phyloP scores from a whole-genome alignment of 2,329 filamentous ascomycete genomes.

The Aspergillus calidoustus region DNA sequence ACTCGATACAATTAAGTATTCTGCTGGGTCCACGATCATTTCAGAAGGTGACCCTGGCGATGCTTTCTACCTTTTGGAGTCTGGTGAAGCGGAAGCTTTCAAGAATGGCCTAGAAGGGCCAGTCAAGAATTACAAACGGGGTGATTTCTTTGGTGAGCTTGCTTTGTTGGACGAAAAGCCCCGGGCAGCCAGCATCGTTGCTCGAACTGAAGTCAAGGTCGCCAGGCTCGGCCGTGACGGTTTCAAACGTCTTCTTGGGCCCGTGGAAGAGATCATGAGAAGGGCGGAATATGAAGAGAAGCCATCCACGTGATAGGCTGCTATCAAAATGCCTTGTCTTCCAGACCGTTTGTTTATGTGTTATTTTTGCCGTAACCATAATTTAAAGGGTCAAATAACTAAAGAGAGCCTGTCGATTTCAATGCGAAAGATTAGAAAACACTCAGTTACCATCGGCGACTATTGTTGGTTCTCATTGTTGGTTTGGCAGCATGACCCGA shows the following conservation, averaged over 20 bases:
- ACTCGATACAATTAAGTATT: constrained; percentile 86
- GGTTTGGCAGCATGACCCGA: constrained; percentile 11
- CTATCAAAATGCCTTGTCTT: neutral
- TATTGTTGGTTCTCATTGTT: constrained; percentile 14
- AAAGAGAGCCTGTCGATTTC: constrained; percentile 20
- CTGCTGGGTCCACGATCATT: constrained; percentile 81
- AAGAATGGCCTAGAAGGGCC: constrained; percentile 72
- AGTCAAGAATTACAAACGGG: constrained; percentile 83
- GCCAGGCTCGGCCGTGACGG: constrained; percentile 90
- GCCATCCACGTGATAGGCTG: constrained; percentile 27
- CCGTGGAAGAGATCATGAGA: constrained; percentile 93
- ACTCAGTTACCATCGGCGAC: constrained; percentile 17
- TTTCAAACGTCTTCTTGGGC: constrained; percentile 89
- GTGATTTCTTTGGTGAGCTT: constrained; percentile 96
- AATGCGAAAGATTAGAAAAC: constrained; percentile 19
- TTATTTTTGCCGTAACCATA: constrained; percentile 18
- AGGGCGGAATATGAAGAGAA: constrained; percentile 56
- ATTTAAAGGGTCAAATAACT: constrained; percentile 14
- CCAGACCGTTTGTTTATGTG: constrained; percentile 15
- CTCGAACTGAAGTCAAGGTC: constrained; percentile 86
- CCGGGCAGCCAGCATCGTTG: constrained; percentile 85
- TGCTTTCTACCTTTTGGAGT: constrained; percentile 88
- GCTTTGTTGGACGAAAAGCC: constrained; percentile 92
- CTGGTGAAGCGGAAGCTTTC: constrained; percentile 83
- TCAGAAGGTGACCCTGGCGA: constrained; percentile 88